phyloP scores from a whole-genome alignment of 768 basidiomycete species.

The Hysterangium stoloniferum region DNA sequence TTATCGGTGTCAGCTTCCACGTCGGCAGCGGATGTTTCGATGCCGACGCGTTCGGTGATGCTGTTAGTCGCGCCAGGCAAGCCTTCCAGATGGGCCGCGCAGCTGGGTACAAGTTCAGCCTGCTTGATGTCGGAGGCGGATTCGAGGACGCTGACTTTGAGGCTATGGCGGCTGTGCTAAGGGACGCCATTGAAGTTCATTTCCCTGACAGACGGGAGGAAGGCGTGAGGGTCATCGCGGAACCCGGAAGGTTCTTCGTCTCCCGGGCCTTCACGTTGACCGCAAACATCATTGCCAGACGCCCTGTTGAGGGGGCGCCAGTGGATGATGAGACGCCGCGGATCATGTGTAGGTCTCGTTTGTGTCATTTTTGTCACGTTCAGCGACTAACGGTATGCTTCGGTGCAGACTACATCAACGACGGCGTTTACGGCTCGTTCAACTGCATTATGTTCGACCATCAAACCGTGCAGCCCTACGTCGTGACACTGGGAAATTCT shows the following conservation, averaged over 20 bases:
- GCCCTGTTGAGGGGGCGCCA: constrained; percentile 42
- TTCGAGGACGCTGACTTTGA: constrained; percentile 89
- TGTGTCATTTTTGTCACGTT: constrained; percentile 16
- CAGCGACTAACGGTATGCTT: constrained; percentile 8
- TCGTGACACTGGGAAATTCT: constrained; percentile 26
- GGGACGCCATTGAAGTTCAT: constrained; percentile 59
- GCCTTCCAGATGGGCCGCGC: constrained; percentile 85
- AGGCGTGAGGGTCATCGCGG: constrained; percentile 79
- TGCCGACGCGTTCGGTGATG: constrained; percentile 82
- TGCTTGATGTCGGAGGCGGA: constrained; percentile 94
- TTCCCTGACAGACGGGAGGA: constrained; percentile 58
- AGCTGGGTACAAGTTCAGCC: constrained; percentile 70
- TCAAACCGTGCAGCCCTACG: constrained; percentile 74
- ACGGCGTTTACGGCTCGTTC: constrained; percentile 96
- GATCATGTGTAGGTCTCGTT: constrained; percentile 81
- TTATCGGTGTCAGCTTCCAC: constrained; percentile 95
- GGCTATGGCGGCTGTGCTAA: constrained; percentile 63
- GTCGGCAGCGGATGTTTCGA: constrained; percentile 97
- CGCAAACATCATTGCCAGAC: constrained; percentile 86
- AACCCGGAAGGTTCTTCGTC: constrained; percentile 94
- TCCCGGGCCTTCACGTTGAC: constrained; percentile 89
- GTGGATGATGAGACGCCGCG: constrained; percentile 25
- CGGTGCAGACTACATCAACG: constrained; percentile 90
- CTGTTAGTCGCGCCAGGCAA: constrained; percentile 69
- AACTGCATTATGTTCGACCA: constrained; percentile 98